These are phyloP conservation scores for Colletotrichum navitas DNA, from an alignment of 2,329 filamentous ascomycete species.

Conservation along the genomic window DNA sequence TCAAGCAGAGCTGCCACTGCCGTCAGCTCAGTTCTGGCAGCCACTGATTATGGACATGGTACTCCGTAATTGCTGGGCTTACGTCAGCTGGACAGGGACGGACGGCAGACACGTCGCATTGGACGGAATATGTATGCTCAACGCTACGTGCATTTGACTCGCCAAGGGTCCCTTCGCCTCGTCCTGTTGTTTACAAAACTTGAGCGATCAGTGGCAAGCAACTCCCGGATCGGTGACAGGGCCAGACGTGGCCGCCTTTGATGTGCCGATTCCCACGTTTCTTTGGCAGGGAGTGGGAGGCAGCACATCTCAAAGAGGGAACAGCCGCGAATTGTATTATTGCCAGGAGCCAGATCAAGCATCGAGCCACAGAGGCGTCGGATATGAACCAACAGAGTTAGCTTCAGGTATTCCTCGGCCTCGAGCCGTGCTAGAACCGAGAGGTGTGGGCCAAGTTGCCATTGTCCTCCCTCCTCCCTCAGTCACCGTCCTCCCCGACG, in stretches of 20 bases:
- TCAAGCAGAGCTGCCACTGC: neutral
- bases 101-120: constrained; percentile 17
- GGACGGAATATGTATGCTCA: constrained; percentile 1
- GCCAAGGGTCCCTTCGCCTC: constrained; percentile 1
- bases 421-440: constrained; percentile 2
- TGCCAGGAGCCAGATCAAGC: constrained; percentile 15
- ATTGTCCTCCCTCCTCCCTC: constrained; percentile 26
- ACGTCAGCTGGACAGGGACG: neutral
- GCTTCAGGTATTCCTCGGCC: constrained; percentile 11
- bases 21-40: neutral
- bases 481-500: constrained; percentile 35
- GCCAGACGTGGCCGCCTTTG: constrained; percentile 26
- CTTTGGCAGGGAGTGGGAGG: constrained; percentile 18
- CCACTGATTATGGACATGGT: neutral
- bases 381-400: constrained; percentile 13
- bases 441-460: constrained; percentile 25
- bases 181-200: neutral
- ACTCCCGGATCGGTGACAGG: constrained; percentile 37
- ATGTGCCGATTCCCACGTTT: constrained; percentile 17
- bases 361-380: constrained; percentile 24
- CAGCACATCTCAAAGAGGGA: constrained; percentile 8
- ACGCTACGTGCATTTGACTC: constrained; percentile 19
- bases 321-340: neutral
- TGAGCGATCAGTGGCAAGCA: constrained; percentile 17
- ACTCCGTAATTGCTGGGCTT: too few species aligned